A percentile compares a stretch with the other conserved stretches of the same genome.
Evolutionary conservation across 352 stramenopile species (phyloP).

Genomic region (Phytophthora sansomeana): DNA sequence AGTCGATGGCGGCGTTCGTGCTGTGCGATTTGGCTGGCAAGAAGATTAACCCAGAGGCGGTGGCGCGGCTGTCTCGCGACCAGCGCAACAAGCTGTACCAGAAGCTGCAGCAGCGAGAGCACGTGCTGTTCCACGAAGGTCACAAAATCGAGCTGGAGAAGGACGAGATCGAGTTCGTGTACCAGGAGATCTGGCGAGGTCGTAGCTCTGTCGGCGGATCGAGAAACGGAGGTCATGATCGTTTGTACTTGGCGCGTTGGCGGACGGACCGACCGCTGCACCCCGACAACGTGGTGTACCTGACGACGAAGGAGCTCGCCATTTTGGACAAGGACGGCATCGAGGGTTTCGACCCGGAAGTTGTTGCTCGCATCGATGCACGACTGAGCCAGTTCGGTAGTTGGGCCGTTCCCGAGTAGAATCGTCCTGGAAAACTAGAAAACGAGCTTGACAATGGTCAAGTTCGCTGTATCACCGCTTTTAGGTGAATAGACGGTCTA

Average conservation of each 20-base stretch:
- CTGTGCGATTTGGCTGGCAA: constrained; percentile 94
- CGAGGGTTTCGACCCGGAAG: constrained; percentile 72
- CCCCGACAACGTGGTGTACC: constrained; percentile 89
- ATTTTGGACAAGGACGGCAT: constrained; percentile 66
- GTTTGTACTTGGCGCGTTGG: constrained; percentile 89
- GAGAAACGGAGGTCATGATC: constrained; percentile 77
- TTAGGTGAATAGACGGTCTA: constrained; percentile 27
- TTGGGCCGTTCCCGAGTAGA: constrained; percentile 49
- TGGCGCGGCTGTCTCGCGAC: constrained; percentile 79
- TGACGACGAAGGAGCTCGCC: constrained; percentile 83
- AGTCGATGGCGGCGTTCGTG: constrained; percentile 95
- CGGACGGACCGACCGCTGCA: constrained; percentile 65
- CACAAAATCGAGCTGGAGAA: constrained; percentile 77
- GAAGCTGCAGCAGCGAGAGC: constrained; percentile 83
- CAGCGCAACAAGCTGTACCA: constrained; percentile 90
- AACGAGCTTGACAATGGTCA: constrained; percentile 7
- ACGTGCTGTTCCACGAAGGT: constrained; percentile 60
- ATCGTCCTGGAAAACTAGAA: constrained; percentile 17
- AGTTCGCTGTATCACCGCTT: too few species aligned
- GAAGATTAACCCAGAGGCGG: constrained; percentile 82
- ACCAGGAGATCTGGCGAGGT: constrained; percentile 87
- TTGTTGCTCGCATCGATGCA: constrained; percentile 74
- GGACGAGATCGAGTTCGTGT: constrained; percentile 91
- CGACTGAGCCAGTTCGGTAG: constrained; percentile 67
- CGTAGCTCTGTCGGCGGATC: constrained; percentile 74